Percentiles rank a stretch among this genome's conserved stretches.
phyloP scores from a whole-genome alignment of 176 grass and related monocot genomes.

The Ampelocalamus luodianensis region DNA sequence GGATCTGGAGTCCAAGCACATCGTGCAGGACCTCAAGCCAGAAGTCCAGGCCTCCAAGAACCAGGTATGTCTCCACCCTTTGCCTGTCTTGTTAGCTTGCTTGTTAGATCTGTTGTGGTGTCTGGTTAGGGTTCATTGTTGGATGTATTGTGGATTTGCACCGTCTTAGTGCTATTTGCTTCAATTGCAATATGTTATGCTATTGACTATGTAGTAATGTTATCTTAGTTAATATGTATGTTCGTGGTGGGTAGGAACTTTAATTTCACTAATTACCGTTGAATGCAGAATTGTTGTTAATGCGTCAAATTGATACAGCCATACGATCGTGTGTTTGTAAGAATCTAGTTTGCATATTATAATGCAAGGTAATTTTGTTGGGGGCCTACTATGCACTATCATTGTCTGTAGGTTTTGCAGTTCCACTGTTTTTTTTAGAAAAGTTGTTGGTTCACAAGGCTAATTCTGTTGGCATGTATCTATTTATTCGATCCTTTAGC shows the following conservation, averaged over 20 bases:
- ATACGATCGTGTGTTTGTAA: background rate
- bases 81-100: background rate
- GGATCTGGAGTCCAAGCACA: conserved; percentile 67
- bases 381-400: background rate
- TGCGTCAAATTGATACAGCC: background rate
- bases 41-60: conserved; percentile 60
- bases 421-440: background rate
- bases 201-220: background rate
- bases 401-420: background rate
- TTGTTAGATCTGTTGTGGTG: background rate
- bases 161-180: background rate
- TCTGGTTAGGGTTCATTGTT: background rate
- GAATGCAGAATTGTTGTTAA: background rate
- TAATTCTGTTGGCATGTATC: background rate
- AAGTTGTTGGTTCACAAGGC: background rate
- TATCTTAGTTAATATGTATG: background rate
- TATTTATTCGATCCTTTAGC: background rate
- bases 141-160: background rate
- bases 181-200: background rate
- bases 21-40: conserved; percentile 74
- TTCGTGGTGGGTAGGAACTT: background rate
- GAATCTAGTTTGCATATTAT: background rate
- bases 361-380: background rate
- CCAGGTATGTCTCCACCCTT: conserved; percentile 36
- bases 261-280: background rate